phyloP scores from a whole-genome alignment of 2,329 filamentous ascomycete genomes.

The Trichophyton schoenleinii region DNA sequence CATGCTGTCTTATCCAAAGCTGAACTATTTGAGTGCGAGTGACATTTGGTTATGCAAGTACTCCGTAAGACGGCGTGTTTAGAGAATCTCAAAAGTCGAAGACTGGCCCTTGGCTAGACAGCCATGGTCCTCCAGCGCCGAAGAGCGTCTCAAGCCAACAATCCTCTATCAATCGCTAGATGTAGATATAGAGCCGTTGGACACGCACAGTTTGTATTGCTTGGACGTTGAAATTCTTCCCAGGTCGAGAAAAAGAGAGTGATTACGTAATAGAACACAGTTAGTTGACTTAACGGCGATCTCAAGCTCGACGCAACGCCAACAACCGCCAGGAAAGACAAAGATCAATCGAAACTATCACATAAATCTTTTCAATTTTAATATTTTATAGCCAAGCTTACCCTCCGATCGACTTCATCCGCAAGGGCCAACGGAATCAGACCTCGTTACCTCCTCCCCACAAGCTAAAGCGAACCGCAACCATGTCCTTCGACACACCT shows the following conservation, averaged over 20 bases:
- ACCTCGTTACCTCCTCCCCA: background rate
- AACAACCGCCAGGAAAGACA: background rate
- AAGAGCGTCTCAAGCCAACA: no score
- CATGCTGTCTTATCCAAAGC: no score
- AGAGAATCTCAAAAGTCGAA: no score
- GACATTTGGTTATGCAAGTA: no score
- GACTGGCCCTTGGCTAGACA: no score
- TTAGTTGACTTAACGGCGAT: background rate
- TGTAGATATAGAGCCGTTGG: no score
- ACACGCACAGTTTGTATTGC: background rate
- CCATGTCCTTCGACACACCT: conserved; percentile 62
- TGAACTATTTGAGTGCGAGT: no score
- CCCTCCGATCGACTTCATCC: background rate
- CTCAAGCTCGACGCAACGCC: background rate
- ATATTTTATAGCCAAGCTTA: background rate
- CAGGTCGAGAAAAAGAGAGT: background rate
- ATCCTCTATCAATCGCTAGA: no score
- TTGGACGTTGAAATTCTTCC: background rate
- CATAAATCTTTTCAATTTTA: background rate
- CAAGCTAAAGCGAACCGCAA: background rate
- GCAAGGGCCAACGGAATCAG: background rate
- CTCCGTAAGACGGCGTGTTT: no score
- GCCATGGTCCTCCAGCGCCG: no score
- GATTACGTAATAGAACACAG: background rate
- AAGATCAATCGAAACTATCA: background rate